phyloP scores from a whole-genome alignment of 225 moss, liverwort and hornwort genomes.

The Physcomitrellopsis africana region DNA sequence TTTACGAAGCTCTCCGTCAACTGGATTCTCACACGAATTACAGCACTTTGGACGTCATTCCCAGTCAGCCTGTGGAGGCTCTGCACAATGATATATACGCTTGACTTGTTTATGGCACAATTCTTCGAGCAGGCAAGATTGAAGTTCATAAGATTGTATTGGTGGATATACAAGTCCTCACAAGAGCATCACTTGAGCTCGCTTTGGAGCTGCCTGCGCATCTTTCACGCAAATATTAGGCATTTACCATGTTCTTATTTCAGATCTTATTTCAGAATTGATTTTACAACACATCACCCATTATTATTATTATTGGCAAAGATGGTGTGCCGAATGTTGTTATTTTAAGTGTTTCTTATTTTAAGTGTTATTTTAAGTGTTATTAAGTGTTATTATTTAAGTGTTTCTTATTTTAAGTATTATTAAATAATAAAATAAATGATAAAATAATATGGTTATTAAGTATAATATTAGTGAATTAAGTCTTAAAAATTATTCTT shows the following conservation, averaged over 20 bases:
- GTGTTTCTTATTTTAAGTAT: no score
- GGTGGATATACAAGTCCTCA: conserved; percentile 3
- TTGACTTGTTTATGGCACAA: conserved; percentile 10
- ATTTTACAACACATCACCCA: not conserved
- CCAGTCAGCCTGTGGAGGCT: conserved; percentile 4
- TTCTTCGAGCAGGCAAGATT: not conserved
- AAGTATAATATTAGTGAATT: no score
- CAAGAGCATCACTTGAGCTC: not conserved
- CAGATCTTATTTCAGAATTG: not conserved
- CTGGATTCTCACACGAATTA: conserved; percentile 43
- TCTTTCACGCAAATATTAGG: not conserved
- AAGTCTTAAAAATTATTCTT: no score
- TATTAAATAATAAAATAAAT: no score
- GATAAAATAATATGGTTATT: no score
- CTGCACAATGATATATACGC: conserved; percentile 33
- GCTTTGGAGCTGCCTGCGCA: not conserved
- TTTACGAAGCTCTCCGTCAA: conserved; percentile 77
- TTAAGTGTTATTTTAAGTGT: no score
- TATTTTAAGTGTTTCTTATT: no score
- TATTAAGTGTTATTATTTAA: no score
- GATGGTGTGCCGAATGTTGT: no score
- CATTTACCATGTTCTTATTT: not conserved
- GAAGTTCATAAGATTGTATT: not conserved
- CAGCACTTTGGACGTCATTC: conserved; percentile 25
- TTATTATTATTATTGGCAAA: no score